phyloP scores from a whole-genome alignment of 192 early-diverging fungal species.

The Backusella parvicylindrica region DNA sequence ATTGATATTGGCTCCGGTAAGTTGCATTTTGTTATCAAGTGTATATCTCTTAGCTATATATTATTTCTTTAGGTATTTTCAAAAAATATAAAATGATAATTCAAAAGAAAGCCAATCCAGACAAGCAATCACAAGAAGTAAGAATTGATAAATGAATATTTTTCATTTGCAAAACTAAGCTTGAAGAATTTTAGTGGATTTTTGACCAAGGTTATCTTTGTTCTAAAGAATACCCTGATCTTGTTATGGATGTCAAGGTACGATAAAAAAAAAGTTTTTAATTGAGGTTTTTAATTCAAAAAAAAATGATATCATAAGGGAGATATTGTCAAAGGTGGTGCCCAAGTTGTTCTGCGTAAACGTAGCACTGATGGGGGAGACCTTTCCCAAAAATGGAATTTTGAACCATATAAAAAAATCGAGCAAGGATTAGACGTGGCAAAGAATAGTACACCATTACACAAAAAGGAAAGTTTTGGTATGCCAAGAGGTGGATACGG shows the following conservation, averaged over 20 bases:
- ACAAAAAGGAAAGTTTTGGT: constrained; percentile 30
- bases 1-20: constrained; percentile 21
- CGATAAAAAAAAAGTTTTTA: neutral
- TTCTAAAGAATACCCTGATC: constrained; percentile 16
- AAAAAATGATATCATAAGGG: constrained; percentile 10
- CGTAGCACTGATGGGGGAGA: constrained; percentile 20
- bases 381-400: constrained; percentile 26
- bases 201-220: constrained; percentile 25
- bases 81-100: constrained; percentile 24
- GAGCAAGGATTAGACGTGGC: constrained; percentile 18
- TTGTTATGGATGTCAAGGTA: constrained; percentile 37
- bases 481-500: constrained; percentile 24
- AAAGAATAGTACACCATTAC: neutral
- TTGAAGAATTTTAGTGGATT: constrained; percentile 7
- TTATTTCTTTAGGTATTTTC: constrained; percentile 10
- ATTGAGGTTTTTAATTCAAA: neutral
- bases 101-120: constrained; percentile 17
- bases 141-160: neutral
- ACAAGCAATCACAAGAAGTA: constrained; percentile 16
- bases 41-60: neutral
- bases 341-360: constrained; percentile 20
- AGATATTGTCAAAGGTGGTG: constrained; percentile 24
- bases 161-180: neutral
- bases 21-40: neutral
- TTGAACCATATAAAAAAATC: constrained; percentile 22